phyloP scores from a whole-genome alignment of 140 eudicot species.

The Ambrosia hybrid region DNA sequence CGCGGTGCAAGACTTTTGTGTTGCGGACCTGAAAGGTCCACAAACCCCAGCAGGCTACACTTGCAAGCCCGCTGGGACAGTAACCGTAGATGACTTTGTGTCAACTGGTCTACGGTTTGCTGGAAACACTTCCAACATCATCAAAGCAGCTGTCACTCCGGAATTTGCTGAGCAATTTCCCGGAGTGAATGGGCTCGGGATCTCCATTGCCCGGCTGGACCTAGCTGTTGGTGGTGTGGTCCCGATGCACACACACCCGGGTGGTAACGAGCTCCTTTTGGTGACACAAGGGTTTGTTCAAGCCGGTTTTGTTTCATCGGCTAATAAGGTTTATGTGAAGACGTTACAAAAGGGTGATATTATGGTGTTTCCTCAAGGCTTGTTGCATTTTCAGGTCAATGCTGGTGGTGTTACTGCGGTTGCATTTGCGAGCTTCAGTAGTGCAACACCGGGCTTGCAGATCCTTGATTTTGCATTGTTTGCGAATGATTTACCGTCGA shows the following conservation, averaged over 20 bases:
- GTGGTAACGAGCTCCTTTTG: slow-evolving; percentile 68
- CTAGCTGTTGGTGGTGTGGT: slow-evolving; percentile 67
- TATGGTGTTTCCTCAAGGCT: slow-evolving; percentile 85
- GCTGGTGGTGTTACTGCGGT: slow-evolving; percentile 53
- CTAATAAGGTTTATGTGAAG: slow-evolving; percentile 56
- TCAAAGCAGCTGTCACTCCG: slow-evolving; percentile 87
- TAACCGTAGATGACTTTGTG: slow-evolving; percentile 65
- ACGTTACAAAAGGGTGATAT: slow-evolving; percentile 65
- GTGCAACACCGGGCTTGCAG: slow-evolving; percentile 82
- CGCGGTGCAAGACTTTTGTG: slow-evolving; percentile 76
- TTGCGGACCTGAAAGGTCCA: slow-evolving; percentile 59
- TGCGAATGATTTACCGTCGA: slow-evolving; percentile 56
- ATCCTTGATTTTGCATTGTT: slow-evolving; percentile 79
- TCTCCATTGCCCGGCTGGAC: slow-evolving; percentile 78
- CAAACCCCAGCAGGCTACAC: slow-evolving; percentile 70
- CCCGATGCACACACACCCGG: slow-evolving; percentile 96
- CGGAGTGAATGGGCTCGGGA: slow-evolving; percentile 75
- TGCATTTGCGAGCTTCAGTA: slow-evolving; percentile 74
- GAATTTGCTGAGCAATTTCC: slow-evolving; percentile 79
- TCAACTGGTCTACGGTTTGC: slow-evolving; percentile 46
- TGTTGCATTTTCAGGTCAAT: slow-evolving; percentile 78
- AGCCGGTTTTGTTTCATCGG: slow-evolving; percentile 71
- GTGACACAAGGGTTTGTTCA: slow-evolving; percentile 64
- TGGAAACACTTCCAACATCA: slow-evolving; percentile 81
- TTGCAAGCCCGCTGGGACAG: slow-evolving; percentile 52